phyloP scores from a whole-genome alignment of 768 basidiomycete species.

The Leccinellum luteum region DNA sequence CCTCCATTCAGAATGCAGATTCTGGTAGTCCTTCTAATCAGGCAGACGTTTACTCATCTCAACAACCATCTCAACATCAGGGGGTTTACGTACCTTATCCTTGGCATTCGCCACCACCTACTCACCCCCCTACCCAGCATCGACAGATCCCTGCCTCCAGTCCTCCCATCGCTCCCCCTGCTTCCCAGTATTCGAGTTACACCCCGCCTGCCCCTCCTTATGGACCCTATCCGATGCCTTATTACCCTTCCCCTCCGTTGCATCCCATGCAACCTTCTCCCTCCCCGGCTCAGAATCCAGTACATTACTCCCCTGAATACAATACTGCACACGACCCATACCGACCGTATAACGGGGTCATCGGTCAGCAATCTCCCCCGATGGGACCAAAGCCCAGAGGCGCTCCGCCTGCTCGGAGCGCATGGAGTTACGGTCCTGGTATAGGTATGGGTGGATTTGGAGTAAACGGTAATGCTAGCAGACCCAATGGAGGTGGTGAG shows the following conservation, averaged over 20 bases:
- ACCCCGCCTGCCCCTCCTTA: constrained; percentile 32
- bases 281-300: constrained; percentile 26
- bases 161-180: constrained; percentile 29
- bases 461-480: constrained; percentile 27
- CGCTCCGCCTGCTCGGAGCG: constrained; percentile 43
- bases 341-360: constrained; percentile 28
- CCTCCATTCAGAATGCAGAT: constrained; percentile 40
- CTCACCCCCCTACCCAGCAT: constrained; percentile 42
- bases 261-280: constrained; percentile 26
- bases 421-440: constrained; percentile 76
- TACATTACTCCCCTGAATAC: constrained; percentile 29
- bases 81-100: constrained; percentile 29
- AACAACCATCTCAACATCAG: constrained; percentile 32
- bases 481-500: constrained; percentile 37
- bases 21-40: constrained; percentile 24
- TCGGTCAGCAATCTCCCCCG: constrained; percentile 31
- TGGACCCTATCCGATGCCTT: constrained; percentile 35
- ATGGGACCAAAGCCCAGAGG: constrained; percentile 28
- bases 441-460: constrained; percentile 46
- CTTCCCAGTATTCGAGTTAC: constrained; percentile 32
- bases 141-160: constrained; percentile 33
- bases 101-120: constrained; percentile 36
- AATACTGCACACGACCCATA: constrained; percentile 28
- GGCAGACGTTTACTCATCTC: constrained; percentile 32
- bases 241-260: constrained; percentile 31